Evolutionary conservation across 306 rosid species (phyloP).

Genomic region (Prunus padus): DNA sequence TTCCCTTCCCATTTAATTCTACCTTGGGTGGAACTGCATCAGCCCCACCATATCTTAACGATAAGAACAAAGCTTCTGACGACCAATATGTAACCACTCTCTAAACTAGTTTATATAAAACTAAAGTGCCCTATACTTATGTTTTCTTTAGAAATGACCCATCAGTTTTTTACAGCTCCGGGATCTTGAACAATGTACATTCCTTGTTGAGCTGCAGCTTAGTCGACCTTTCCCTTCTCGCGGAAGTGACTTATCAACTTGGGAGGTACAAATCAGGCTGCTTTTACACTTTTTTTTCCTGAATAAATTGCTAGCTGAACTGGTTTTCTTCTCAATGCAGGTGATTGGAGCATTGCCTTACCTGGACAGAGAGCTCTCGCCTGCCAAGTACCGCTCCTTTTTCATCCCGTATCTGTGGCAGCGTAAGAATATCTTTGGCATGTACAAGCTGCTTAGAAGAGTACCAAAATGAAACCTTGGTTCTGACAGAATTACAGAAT

Average conservation of each 20-base stretch:
- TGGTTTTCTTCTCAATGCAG: slow-evolving; percentile 33
- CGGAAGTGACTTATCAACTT: slow-evolving; percentile 72
- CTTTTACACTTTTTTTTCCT: not conserved
- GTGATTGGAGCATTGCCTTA: slow-evolving; percentile 77
- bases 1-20: slow-evolving; percentile 85
- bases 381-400: slow-evolving; percentile 78
- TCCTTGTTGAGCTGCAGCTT: slow-evolving; percentile 91
- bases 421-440: slow-evolving; percentile 83
- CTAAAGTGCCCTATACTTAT: not conserved
- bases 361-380: slow-evolving; percentile 90
- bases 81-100: slow-evolving; percentile 60
- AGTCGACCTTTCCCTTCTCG: slow-evolving; percentile 75
- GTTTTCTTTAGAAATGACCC: not conserved
- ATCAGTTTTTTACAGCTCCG: slow-evolving; percentile 52
- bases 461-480: slow-evolving; percentile 34
- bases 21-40: slow-evolving; percentile 94
- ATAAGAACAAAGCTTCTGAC: slow-evolving; percentile 75
- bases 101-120: not conserved
- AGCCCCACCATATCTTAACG: slow-evolving; percentile 78
- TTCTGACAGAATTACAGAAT: not conserved
- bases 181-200: slow-evolving; percentile 69
- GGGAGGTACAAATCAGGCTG: slow-evolving; percentile 68
- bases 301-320: slow-evolving; percentile 8
- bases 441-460: slow-evolving; percentile 77
- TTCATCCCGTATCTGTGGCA: slow-evolving; percentile 90